These are phyloP conservation scores for Blastocrithidia nonstop DNA, from an alignment of 208 protist genomes.

Conservation along the genomic window DNA sequence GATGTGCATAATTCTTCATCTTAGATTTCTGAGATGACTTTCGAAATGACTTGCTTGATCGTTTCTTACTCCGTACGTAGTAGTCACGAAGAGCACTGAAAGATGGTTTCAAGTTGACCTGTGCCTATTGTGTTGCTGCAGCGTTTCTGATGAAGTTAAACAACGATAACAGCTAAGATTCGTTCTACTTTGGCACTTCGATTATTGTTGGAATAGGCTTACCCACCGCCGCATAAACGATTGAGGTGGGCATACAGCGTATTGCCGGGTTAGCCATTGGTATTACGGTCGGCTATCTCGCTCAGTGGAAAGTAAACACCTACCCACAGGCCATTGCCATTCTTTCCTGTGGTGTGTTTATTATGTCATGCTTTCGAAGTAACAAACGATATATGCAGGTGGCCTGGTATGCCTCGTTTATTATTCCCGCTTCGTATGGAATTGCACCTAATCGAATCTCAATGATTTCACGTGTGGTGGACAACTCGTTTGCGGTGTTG, in stretches of 20 bases:
- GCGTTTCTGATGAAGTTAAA: constrained; percentile 26
- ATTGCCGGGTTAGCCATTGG: constrained; percentile 28
- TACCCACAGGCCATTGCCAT: constrained; percentile 16
- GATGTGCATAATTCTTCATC: too few species aligned
- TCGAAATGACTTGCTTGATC: constrained; percentile 21
- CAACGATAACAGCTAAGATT: constrained; percentile 10
- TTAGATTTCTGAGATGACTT: too few species aligned
- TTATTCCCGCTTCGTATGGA: constrained; percentile 20
- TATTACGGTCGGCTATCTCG: constrained; percentile 23
- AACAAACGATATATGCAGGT: constrained; percentile 28
- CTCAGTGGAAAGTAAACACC: constrained; percentile 13
- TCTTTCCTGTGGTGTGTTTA: constrained; percentile 12
- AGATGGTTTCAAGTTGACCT: constrained; percentile 33
- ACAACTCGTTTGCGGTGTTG: constrained; percentile 28
- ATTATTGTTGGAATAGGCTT: constrained; percentile 41
- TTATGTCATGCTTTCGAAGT: constrained; percentile 13
- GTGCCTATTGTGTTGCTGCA: constrained; percentile 22
- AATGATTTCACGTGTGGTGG: constrained; percentile 24
- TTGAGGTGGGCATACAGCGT: constrained; percentile 34
- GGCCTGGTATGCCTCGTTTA: constrained; percentile 24
- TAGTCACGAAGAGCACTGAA: constrained; percentile 18
- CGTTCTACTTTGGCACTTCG: constrained; percentile 42
- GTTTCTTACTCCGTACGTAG: constrained; percentile 24
- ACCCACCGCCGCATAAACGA: constrained; percentile 27
- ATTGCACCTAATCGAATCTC: constrained; percentile 11